Percentiles rank a stretch among this genome's conserved stretches.
Evolutionary conservation across 768 basidiomycete genomes (phyloP).

Genomic region (Trametes sanguinea): DNA sequence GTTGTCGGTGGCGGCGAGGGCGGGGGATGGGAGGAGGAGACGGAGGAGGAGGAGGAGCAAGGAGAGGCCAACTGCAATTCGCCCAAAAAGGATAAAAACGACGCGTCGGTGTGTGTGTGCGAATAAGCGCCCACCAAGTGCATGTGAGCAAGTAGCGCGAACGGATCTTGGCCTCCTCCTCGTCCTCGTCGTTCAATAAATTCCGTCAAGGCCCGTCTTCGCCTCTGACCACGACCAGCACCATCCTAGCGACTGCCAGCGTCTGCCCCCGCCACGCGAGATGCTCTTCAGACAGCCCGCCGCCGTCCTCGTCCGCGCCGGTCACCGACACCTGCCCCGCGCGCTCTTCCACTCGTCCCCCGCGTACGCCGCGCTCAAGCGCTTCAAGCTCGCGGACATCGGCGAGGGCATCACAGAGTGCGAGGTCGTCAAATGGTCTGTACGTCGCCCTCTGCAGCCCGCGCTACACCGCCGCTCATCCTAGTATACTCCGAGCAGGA

Average conservation of each 20-base stretch:
- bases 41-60: background rate
- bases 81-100: slow-evolving; percentile 7
- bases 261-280: background rate
- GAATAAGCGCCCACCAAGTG: background rate
- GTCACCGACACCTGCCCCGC: slow-evolving; percentile 7
- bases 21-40: background rate
- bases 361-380: slow-evolving; percentile 43
- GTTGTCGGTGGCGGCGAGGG: background rate
- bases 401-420: slow-evolving; percentile 92
- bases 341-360: slow-evolving; percentile 40
- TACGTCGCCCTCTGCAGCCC: slow-evolving; percentile 1
- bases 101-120: background rate
- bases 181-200: slow-evolving; percentile 5
- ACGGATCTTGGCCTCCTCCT: slow-evolving; percentile 8
- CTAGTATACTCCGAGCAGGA: slow-evolving; percentile 45
- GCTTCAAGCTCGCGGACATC: slow-evolving; percentile 81
- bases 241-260: background rate
- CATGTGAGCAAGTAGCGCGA: slow-evolving; percentile 1
- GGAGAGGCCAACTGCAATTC: background rate
- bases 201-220: background rate
- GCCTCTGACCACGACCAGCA: background rate
- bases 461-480: background rate
- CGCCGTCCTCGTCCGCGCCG: background rate
- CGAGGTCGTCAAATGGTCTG: slow-evolving; percentile 79
- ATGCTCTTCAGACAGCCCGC: slow-evolving; percentile 16